These are phyloP conservation scores for Didymella pomorum DNA, from an alignment of 2,329 filamentous ascomycete genomes.

Conservation along the genomic window DNA sequence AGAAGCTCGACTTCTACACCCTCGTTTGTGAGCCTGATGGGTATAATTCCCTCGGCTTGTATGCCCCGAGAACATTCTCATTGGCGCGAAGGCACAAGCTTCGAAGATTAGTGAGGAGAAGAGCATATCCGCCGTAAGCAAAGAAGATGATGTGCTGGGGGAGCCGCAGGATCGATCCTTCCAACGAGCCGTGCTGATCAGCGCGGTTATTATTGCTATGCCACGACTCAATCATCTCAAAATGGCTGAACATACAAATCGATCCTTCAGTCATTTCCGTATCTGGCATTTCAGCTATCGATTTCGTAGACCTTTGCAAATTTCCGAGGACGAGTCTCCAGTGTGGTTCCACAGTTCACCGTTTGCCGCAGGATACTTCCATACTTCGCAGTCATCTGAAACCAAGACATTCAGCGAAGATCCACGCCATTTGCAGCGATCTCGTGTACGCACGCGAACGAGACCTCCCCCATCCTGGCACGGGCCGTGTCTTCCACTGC, in stretches of 20 bases:
- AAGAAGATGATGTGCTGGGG: slow-evolving; percentile 7
- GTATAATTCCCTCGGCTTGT: neutral
- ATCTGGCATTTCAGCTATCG: slow-evolving; percentile 28
- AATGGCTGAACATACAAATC: slow-evolving; percentile 1
- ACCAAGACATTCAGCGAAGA: slow-evolving; percentile 18
- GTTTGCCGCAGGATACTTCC: slow-evolving; percentile 17
- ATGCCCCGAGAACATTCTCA: neutral
- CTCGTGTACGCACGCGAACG: slow-evolving; percentile 14
- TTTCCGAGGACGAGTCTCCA: slow-evolving; percentile 18
- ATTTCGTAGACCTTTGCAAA: slow-evolving; percentile 23
- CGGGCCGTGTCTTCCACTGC: slow-evolving; percentile 18
- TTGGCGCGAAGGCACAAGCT: neutral
- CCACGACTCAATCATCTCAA: slow-evolving; percentile 3
- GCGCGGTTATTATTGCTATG: neutral
- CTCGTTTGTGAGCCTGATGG: neutral
- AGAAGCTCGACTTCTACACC: neutral
- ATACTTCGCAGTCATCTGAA: slow-evolving; percentile 11
- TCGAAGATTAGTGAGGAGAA: neutral
- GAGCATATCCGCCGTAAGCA: neutral
- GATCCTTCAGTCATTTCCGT: slow-evolving; percentile 2
- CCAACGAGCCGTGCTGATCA: slow-evolving; percentile 7
- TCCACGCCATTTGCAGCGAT: slow-evolving; percentile 15
- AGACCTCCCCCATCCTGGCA: slow-evolving; percentile 17
- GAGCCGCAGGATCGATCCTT: slow-evolving; percentile 4
- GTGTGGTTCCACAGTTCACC: slow-evolving; percentile 15